Conservation (phyloP, 805 yeast genomes). For the Hanseniaspora hatyaiensis region DNA sequence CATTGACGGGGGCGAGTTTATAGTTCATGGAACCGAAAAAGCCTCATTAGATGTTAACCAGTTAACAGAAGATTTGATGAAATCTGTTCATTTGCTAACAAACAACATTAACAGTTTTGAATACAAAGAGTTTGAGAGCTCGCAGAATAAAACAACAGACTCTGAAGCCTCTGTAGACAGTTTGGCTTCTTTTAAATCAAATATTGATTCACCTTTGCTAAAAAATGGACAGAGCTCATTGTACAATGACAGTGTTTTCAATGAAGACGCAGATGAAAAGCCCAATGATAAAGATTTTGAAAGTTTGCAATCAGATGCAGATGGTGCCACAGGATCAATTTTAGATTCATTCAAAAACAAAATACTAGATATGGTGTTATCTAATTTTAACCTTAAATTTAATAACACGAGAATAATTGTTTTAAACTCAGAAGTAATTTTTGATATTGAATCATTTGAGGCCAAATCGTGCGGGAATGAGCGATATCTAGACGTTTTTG, state of each 20-base stretch:
- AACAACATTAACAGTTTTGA: not conserved
- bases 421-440: not conserved
- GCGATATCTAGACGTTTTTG: slow-evolving; percentile 8
- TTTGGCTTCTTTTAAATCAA: not conserved
- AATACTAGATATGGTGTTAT: slow-evolving; percentile 12
- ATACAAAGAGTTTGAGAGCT: not conserved
- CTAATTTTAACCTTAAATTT: slow-evolving; percentile 13
- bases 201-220: too few species aligned
- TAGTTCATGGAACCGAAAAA: not conserved
- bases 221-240: not conserved
- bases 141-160: not conserved
- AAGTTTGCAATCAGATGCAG: too few species aligned
- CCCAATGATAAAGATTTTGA: not conserved
- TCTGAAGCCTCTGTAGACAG: not conserved
- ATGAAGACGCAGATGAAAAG: not conserved
- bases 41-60: not conserved
- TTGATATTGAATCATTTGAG: slow-evolving; percentile 13
- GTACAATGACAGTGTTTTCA: not conserved
- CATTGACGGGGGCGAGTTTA: not conserved
- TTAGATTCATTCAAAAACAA: slow-evolving; percentile 16
- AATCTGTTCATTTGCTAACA: slow-evolving; percentile 2
- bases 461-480: slow-evolving; percentile 9
- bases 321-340: not conserved
- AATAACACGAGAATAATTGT: slow-evolving; percentile 4
- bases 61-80: slow-evolving; percentile 8